Evolutionary conservation across 2,329 filamentous ascomycete species (phyloP).

Genomic region (Pezizomycotina sp.): DNA sequence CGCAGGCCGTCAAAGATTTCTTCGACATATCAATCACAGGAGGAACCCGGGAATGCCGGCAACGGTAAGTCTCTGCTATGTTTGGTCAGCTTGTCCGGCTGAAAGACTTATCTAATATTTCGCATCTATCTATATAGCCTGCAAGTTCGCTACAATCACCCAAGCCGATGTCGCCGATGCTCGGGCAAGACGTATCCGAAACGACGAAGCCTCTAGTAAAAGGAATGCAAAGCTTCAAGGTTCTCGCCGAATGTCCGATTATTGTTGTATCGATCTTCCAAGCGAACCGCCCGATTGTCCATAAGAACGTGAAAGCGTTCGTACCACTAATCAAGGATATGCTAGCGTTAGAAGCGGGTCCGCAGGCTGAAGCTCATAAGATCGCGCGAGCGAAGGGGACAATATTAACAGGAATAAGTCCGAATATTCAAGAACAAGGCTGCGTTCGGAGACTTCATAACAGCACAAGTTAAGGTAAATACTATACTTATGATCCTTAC

Average conservation of each 20-base stretch:
- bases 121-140: constrained; percentile 8
- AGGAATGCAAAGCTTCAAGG: constrained; percentile 98
- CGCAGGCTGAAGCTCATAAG: constrained; percentile 77
- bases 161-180: constrained; percentile 73
- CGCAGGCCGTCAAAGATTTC: constrained; percentile 83
- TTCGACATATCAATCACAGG: constrained; percentile 67
- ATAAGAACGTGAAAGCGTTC: constrained; percentile 75
- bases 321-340: constrained; percentile 88
- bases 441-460: constrained; percentile 94
- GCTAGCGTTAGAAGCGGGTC: constrained; percentile 71
- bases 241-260: constrained; percentile 91
- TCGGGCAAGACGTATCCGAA: constrained; percentile 63
- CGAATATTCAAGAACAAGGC: constrained; percentile 82
- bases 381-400: constrained; percentile 65
- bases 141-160: constrained; percentile 58
- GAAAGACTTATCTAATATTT: constrained; percentile 1
- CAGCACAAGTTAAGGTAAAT: constrained; percentile 54
- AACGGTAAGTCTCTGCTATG: constrained; percentile 26
- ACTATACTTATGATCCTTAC: background rate
- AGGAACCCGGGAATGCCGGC: constrained; percentile 40
- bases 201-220: constrained; percentile 63
- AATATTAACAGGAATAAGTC: constrained; percentile 83
- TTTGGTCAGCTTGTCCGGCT: constrained; percentile 36
- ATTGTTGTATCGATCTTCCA: constrained; percentile 98
- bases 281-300: constrained; percentile 64